A percentile compares a stretch with the other conserved stretches of the same genome.
Evolutionary conservation across 2,329 filamentous ascomycete species (phyloP).

Genomic region (Akanthomyces dipterigenus): DNA sequence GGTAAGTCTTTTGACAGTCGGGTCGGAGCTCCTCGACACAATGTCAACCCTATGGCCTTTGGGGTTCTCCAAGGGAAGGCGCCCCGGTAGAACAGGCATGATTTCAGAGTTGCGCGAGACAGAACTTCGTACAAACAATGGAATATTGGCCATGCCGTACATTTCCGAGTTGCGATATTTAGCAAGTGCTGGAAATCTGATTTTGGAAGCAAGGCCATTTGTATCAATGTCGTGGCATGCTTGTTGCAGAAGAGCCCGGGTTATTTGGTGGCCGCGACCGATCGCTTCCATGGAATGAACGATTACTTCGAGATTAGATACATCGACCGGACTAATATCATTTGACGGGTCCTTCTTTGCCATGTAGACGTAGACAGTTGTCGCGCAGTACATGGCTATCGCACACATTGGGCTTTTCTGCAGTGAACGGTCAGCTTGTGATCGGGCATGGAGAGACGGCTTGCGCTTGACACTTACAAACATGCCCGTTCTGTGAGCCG

Average conservation of each 20-base stretch:
- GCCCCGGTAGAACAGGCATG: constrained; percentile 37
- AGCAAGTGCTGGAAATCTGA: constrained; percentile 30
- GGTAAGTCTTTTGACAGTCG: constrained; percentile 13
- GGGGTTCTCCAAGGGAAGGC: constrained; percentile 33
- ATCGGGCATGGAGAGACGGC: not conserved
- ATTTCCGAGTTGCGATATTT: constrained; percentile 26
- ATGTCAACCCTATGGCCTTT: constrained; percentile 15
- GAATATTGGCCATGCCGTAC: constrained; percentile 33
- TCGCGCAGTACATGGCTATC: constrained; percentile 78
- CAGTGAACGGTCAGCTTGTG: not conserved
- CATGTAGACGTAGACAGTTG: constrained; percentile 75
- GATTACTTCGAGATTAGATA: constrained; percentile 62
- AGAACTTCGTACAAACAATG: constrained; percentile 40
- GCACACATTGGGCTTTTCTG: constrained; percentile 40
- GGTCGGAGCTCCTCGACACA: not conserved
- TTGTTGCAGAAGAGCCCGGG: constrained; percentile 78
- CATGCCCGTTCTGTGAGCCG: constrained; percentile 61
- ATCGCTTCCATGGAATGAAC: constrained; percentile 72
- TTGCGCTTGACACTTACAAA: constrained; percentile 46
- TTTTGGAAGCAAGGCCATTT: constrained; percentile 32
- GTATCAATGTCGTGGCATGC: constrained; percentile 71
- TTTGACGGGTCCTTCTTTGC: constrained; percentile 60
- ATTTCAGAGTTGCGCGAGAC: constrained; percentile 35
- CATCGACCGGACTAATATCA: constrained; percentile 41
- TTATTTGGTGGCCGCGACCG: constrained; percentile 66